Conservation (phyloP, 139 green algal species). For the Coelastrella sp. region DNA sequence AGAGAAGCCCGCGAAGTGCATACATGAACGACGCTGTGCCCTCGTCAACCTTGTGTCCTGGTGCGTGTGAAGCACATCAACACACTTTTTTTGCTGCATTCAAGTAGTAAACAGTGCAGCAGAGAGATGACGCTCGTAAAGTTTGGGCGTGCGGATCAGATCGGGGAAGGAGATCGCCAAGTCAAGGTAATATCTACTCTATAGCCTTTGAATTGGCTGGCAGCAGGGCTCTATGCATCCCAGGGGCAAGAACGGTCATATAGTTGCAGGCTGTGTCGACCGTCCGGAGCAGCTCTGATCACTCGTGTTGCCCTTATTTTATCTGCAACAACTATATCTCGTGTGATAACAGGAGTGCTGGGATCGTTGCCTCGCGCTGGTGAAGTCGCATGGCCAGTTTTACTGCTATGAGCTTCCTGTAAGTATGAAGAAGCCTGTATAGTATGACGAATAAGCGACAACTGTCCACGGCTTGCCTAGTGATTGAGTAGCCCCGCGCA, state of each 20-base stretch:
- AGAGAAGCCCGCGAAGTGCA: too few relatives aligned
- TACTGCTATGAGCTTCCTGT: conserved; percentile 22
- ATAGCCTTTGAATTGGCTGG: background rate
- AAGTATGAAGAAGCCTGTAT: background rate
- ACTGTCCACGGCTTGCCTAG: too few relatives aligned
- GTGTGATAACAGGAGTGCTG: conserved; percentile 15
- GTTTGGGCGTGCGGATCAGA: background rate
- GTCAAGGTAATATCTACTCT: background rate
- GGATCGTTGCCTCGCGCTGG: conserved; percentile 14
- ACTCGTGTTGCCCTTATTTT: too few relatives aligned
- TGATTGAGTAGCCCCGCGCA: background rate
- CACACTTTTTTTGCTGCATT: background rate
- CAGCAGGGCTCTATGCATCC: background rate
- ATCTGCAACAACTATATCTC: too few relatives aligned
- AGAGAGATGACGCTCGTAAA: conserved; percentile 22
- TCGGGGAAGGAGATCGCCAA: conserved; percentile 8
- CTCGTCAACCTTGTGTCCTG: too few relatives aligned
- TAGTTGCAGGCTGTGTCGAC: background rate
- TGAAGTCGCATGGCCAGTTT: background rate
- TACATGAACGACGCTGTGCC: too few relatives aligned
- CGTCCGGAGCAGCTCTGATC: background rate
- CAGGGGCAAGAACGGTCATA: background rate
- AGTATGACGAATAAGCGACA: too few relatives aligned
- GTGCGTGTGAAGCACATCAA: too few relatives aligned
- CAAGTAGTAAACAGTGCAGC: background rate